Conservation (phyloP, 768 basidiomycete species). For the Lactarius tabidus region DNA sequence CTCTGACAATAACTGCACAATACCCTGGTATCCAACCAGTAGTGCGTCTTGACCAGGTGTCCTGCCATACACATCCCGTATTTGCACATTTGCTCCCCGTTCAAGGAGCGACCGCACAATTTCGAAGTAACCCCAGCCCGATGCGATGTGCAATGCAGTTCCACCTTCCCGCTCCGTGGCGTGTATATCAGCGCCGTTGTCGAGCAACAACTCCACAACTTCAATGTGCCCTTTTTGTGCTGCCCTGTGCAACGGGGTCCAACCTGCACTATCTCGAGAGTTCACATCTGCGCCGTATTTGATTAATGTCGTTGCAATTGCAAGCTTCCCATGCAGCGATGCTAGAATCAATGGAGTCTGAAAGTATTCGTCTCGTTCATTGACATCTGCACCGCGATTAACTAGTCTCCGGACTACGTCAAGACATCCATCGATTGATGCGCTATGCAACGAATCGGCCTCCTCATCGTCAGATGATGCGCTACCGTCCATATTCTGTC, state of each 20-base stretch:
- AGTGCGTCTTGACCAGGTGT: not conserved
- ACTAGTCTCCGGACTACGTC: not conserved
- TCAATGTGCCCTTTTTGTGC: not conserved
- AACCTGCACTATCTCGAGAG: not conserved
- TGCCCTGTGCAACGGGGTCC: not conserved
- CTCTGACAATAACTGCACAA: not conserved
- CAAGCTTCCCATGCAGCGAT: not conserved
- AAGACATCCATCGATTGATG: not conserved
- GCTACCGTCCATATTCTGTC: not conserved
- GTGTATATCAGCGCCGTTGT: not conserved
- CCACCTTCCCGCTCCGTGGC: too few species aligned
- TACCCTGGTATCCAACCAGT: not conserved
- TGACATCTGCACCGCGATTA: not conserved
- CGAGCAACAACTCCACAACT: not conserved
- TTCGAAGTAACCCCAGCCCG: not conserved
- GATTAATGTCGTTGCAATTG: not conserved
- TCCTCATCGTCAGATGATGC: not conserved
- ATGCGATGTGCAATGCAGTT: not conserved
- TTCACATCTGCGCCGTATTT: not conserved
- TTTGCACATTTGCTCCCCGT: not conserved
- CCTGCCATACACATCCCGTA: not conserved
- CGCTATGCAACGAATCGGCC: not conserved
- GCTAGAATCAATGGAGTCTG: not conserved
- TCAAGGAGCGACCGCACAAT: not conserved
- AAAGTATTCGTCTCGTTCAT: not conserved